Evolutionary conservation across 495 filamentous ascomycete species (phyloP).

Genomic region (Neurospora terricola): DNA sequence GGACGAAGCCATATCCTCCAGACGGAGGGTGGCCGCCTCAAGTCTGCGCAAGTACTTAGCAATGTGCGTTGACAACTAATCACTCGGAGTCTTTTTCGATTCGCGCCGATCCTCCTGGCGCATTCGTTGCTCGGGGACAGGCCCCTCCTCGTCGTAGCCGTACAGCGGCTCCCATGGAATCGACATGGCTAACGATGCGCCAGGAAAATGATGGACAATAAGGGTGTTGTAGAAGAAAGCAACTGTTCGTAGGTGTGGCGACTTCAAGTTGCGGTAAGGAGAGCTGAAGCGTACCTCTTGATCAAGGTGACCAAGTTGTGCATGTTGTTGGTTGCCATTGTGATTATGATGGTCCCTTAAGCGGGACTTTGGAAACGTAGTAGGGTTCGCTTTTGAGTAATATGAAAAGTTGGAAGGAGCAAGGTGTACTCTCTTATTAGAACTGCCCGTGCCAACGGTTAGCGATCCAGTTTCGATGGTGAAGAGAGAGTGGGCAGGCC

Average conservation of each 20-base stretch:
- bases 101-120: neutral
- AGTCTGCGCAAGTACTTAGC: conserved; percentile 53
- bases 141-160: neutral
- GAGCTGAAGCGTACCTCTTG: conserved; percentile 63
- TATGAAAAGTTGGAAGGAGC: neutral
- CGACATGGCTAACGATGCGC: neutral
- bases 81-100: neutral
- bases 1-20: conserved; percentile 88
- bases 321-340: conserved; percentile 60
- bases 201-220: neutral
- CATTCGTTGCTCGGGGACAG: neutral
- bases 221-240: neutral
- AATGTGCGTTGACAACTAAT: neutral
- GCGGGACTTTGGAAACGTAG: neutral
- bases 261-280: neutral
- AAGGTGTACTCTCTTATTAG: neutral
- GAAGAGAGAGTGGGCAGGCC: neutral
- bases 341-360: conserved; percentile 12
- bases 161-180: neutral
- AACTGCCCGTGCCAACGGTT: neutral
- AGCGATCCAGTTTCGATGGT: neutral
- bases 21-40: conserved; percentile 89
- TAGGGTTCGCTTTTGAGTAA: neutral
- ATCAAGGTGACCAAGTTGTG: conserved; percentile 95
- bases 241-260: neutral